Base-by-base conservation (phyloP, 768 basidiomycete species). In the Lactarius trivialis region DNA sequence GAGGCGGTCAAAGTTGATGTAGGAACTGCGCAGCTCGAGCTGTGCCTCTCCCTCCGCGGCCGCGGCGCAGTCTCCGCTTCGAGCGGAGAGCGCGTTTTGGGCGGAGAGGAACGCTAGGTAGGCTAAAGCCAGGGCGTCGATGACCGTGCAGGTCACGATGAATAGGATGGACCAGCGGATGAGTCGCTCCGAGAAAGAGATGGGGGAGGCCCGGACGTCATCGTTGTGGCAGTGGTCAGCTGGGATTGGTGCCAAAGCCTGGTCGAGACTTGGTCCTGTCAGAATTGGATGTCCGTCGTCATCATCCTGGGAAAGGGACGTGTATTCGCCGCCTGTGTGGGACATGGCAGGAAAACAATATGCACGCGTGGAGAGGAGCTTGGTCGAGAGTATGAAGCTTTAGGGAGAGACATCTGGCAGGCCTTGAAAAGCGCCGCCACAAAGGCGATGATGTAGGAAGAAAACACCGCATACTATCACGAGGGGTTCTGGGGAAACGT, bases 1-100 rank as follows among this genome's bases (percentile, higher is more conserved):
- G 32, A 58, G 19, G 14, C 19, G 21, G 33, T 58, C 58, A 14
- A 58, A 58, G 30, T 36, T 28, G 34, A 58, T 28, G 33, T 58
- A 58, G n/a, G 58, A 36, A 48, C 58, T 58, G 24, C 48, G 41
- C 30, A 58, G 43, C 49, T 49, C 21, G 12, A 51, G 34, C 12
- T 30, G 28, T 11, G 28, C 17, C 19, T 43, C 19, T 3, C n/a
- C 30, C 14, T 7, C n/a, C 17, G 14, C 26, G 7, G 43, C 24
- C 19, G 32, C 14, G n/a, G 24, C 21, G 48, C 43, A 37, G 30
- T n/a, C 26, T 2, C 8, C 17, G 15, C 17, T 33, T 17, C 11
- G 19, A 8, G 58, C 1, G 14, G 4, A 32, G 32, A 49, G n/a
- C 6, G 19, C 24, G 9, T 21, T 43, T 24, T 32, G n/a, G 49